Conservation (phyloP, 148 eudicot species). For the Simmondsia chinensis region DNA sequence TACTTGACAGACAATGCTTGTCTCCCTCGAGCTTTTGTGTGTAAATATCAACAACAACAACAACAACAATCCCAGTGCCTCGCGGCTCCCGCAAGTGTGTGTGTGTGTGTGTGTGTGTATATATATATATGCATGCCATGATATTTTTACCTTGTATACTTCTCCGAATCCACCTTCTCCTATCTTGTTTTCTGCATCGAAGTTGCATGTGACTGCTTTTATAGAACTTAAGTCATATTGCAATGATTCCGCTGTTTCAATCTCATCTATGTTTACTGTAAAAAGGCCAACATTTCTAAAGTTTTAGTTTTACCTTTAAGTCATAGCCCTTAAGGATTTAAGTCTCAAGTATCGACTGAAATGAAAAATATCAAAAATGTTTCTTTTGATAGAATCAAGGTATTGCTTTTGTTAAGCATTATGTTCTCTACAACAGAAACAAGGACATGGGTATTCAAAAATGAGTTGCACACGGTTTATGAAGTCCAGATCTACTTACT, state of each 20-base stretch:
- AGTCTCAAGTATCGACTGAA: not conserved
- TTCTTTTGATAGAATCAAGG: too few relatives aligned
- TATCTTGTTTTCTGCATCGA: conserved; percentile 13
- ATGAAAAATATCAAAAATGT: too few relatives aligned
- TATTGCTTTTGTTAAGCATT: too few relatives aligned
- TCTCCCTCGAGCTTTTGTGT: too few relatives aligned
- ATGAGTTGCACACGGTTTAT: too few relatives aligned
- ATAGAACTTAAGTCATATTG: conserved; percentile 14
- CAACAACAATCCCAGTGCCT: too few relatives aligned
- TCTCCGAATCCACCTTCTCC: conserved; percentile 24
- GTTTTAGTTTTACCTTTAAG: not conserved
- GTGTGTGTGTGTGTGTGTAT: too few relatives aligned
- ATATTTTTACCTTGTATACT: conserved; percentile 14
- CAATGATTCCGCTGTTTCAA: conserved; percentile 10
- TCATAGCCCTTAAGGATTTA: not conserved
- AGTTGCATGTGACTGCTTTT: conserved; percentile 16
- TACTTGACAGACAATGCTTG: not conserved
- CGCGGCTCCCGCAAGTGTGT: too few relatives aligned
- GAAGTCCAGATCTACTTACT: too few relatives aligned
- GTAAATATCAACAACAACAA: too few relatives aligned
- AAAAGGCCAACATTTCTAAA: not conserved
- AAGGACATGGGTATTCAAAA: too few relatives aligned
- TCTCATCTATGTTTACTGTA: conserved; percentile 11
- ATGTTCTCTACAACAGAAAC: too few relatives aligned
- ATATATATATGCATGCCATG: not conserved